phyloP scores from a whole-genome alignment of 2,329 filamentous ascomycete genomes.

The Pyricularia sp. region DNA sequence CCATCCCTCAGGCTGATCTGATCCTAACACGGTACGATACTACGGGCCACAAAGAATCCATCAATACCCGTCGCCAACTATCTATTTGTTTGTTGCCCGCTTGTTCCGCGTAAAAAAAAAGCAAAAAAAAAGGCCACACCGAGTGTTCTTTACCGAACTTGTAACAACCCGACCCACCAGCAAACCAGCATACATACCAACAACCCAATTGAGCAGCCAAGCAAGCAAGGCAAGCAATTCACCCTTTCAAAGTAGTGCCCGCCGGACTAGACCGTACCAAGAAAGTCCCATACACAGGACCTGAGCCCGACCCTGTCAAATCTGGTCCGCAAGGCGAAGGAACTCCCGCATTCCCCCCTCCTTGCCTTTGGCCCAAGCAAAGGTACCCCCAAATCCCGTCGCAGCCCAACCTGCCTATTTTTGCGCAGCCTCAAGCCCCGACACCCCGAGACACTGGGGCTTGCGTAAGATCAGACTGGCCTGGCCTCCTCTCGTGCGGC shows the following conservation, averaged over 20 bases:
- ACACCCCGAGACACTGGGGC: slow-evolving; percentile 20
- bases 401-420: slow-evolving; percentile 21
- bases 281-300: neutral
- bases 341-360: neutral
- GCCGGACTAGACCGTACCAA: neutral
- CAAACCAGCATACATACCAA: neutral
- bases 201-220: neutral
- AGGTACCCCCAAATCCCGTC: slow-evolving; percentile 10
- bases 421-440: slow-evolving; percentile 12
- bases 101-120: neutral
- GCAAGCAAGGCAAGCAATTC: neutral
- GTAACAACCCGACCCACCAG: neutral
- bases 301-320: neutral
- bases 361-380: neutral
- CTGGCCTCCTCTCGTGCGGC: slow-evolving; percentile 20
- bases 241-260: neutral
- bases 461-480: slow-evolving; percentile 15
- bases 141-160: neutral
- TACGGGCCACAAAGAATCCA: neutral
- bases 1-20: neutral
- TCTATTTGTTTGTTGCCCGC: neutral
- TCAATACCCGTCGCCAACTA: neutral
- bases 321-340: neutral
- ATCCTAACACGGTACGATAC: neutral
- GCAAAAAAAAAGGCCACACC: neutral